These are phyloP conservation scores for Stevia rebaudiana DNA, from an alignment of 140 eudicot genomes.

Conservation along the genomic window DNA sequence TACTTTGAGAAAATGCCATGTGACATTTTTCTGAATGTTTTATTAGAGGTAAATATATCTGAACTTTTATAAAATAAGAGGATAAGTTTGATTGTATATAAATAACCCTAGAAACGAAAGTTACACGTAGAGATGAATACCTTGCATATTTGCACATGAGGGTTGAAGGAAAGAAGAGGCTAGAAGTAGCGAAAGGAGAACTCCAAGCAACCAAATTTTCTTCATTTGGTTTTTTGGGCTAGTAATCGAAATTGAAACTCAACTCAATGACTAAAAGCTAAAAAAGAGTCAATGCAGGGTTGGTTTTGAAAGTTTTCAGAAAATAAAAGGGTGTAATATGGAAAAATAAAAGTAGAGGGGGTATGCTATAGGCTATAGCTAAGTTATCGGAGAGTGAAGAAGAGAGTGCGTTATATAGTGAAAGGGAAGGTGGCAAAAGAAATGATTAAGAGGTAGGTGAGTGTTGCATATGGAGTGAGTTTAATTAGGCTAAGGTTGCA, in stretches of 20 bases:
- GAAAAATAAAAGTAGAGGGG: conserved; percentile 15
- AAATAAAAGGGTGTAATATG: conserved; percentile 1
- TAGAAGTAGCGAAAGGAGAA: conserved; percentile 29
- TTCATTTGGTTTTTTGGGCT: conserved; percentile 13
- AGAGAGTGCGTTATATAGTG: conserved; percentile 29
- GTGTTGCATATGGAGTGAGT: conserved; percentile 31
- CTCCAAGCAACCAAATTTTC: conserved; percentile 27
- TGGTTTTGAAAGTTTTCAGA: conserved; percentile 17
- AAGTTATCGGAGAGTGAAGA: conserved; percentile 17
- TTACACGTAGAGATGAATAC: background rate
- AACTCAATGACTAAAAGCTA: conserved; percentile 12
- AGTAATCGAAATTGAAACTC: conserved; percentile 1
- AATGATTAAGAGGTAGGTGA: conserved; percentile 32
- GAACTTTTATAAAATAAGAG: background rate
- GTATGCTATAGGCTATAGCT: conserved; percentile 10
- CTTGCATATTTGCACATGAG: conserved; percentile 19
- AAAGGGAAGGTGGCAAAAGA: conserved; percentile 27
- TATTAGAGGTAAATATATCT: no score
- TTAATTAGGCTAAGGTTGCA: conserved; percentile 33
- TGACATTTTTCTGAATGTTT: no score
- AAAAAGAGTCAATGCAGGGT: background rate
- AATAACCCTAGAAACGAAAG: background rate
- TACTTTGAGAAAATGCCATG: no score
- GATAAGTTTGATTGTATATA: background rate
- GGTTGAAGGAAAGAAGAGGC: conserved; percentile 23